phyloP scores from a whole-genome alignment of 257 asterid genomes.

The Cynanchum wilfordii region DNA sequence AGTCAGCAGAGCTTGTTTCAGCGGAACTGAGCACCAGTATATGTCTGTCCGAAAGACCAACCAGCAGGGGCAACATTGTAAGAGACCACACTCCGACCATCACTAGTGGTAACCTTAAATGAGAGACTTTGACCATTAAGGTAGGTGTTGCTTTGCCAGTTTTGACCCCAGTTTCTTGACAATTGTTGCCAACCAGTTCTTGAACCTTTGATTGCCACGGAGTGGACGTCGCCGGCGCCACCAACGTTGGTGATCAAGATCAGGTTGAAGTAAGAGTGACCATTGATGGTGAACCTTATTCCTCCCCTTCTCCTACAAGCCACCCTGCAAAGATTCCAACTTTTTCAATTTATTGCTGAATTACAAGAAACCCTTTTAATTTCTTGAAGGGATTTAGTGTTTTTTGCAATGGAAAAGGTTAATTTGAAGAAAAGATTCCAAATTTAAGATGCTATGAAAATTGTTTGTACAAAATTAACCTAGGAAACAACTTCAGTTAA shows the following conservation, averaged over 20 bases:
- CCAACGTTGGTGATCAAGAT: conserved; percentile 81
- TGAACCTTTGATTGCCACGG: conserved; percentile 73
- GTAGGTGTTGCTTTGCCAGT: conserved; percentile 73
- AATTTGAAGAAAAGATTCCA: background rate
- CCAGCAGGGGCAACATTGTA: conserved; percentile 59
- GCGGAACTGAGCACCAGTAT: conserved; percentile 68
- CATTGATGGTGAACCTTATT: conserved; percentile 80
- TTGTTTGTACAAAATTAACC: background rate
- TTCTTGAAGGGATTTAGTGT: background rate
- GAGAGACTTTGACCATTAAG: conserved; percentile 84
- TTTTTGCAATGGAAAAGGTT: background rate
- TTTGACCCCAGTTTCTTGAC: conserved; percentile 95
- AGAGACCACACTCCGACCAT: conserved; percentile 63
- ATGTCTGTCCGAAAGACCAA: conserved; percentile 90
- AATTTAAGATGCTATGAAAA: background rate
- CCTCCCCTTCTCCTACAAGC: conserved; percentile 80
- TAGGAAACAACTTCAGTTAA: background rate
- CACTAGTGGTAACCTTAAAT: conserved; percentile 75
- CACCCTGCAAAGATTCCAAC: conserved; percentile 40
- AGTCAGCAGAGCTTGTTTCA: conserved; percentile 8
- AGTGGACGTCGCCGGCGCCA: conserved; percentile 79
- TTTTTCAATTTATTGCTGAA: background rate
- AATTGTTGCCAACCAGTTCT: conserved; percentile 70
- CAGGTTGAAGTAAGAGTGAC: conserved; percentile 83
- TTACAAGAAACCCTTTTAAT: background rate